phyloP scores from a whole-genome alignment of 2,329 filamentous ascomycete genomes.

The Rhynchosporium secalis region DNA sequence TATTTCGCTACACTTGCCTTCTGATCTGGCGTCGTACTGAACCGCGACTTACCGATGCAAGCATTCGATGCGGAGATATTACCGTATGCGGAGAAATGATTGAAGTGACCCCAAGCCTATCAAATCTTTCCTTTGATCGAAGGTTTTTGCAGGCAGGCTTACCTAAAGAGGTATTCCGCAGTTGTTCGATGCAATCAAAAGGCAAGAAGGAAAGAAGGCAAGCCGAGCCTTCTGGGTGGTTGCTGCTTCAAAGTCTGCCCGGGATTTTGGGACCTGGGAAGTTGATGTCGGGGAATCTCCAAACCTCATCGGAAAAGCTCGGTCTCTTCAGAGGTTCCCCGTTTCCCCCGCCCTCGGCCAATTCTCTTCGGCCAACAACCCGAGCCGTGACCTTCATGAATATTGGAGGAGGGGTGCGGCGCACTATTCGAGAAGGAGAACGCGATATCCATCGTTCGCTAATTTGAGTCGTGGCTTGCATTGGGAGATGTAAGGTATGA shows the following conservation, averaged over 20 bases:
- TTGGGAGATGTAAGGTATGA: not conserved
- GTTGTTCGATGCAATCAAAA: too few relatives aligned
- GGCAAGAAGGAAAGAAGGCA: not conserved
- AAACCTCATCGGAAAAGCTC: not conserved
- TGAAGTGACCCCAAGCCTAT: not conserved
- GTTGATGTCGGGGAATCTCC: conserved; percentile 2
- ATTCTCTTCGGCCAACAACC: not conserved
- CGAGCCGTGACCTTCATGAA: not conserved
- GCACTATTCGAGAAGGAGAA: conserved; percentile 5
- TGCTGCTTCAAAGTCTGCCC: not conserved
- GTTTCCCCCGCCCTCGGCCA: not conserved
- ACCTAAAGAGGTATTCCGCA: too few relatives aligned
- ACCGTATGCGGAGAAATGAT: not conserved
- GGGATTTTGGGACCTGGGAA: not conserved
- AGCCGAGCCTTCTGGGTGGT: not conserved
- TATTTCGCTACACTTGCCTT: conserved; percentile 1
- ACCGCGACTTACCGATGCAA: conserved; percentile 4
- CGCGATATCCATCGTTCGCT: not conserved
- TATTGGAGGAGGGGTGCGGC: not conserved
- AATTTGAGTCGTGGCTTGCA: not conserved
- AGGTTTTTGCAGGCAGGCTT: not conserved
- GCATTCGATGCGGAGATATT: not conserved
- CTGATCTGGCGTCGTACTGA: not conserved
- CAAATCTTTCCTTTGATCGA: not conserved
- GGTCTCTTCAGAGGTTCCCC: not conserved